Evolutionary conservation across 805 yeast genomes (phyloP).

Genomic region (Ogataea saltuana): DNA sequence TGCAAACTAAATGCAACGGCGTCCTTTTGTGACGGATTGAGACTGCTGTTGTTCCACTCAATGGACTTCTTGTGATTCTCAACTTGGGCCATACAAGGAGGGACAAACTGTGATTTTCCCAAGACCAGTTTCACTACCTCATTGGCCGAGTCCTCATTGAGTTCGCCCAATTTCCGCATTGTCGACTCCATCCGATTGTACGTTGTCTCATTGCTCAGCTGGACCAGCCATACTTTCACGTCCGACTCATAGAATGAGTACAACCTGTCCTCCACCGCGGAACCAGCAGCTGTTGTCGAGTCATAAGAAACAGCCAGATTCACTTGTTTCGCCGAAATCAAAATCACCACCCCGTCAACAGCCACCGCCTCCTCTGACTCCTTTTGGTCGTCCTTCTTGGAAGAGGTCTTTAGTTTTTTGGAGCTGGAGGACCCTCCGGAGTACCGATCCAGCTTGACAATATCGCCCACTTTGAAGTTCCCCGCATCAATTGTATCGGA

Average conservation of each 20-base stretch:
- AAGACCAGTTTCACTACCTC: constrained; percentile 47
- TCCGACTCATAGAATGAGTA: constrained; percentile 46
- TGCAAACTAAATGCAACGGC: constrained; percentile 74
- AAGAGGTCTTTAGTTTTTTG: constrained; percentile 31
- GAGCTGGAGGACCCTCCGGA: constrained; percentile 23
- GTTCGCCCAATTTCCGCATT: constrained; percentile 61
- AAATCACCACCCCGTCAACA: constrained; percentile 67
- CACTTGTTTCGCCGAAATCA: constrained; percentile 47
- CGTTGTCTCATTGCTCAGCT: constrained; percentile 67
- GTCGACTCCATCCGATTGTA: constrained; percentile 79
- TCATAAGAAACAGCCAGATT: constrained; percentile 62
- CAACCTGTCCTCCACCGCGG: constrained; percentile 50
- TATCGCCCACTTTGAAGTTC: constrained; percentile 71
- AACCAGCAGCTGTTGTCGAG: constrained; percentile 25
- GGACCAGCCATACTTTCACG: constrained; percentile 63
- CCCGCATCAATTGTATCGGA: constrained; percentile 41
- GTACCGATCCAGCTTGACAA: constrained; percentile 60
- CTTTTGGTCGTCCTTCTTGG: constrained; percentile 31
- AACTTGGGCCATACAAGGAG: constrained; percentile 25
- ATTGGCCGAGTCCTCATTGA: constrained; percentile 37
- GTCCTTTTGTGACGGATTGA: constrained; percentile 69
- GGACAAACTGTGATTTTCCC: constrained; percentile 42
- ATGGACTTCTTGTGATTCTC: constrained; percentile 13
- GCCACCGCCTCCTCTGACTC: constrained; percentile 26
- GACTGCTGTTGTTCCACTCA: constrained; percentile 42